phyloP scores from a whole-genome alignment of 192 early-diverging fungal species.

The Thamnidium elegans region DNA sequence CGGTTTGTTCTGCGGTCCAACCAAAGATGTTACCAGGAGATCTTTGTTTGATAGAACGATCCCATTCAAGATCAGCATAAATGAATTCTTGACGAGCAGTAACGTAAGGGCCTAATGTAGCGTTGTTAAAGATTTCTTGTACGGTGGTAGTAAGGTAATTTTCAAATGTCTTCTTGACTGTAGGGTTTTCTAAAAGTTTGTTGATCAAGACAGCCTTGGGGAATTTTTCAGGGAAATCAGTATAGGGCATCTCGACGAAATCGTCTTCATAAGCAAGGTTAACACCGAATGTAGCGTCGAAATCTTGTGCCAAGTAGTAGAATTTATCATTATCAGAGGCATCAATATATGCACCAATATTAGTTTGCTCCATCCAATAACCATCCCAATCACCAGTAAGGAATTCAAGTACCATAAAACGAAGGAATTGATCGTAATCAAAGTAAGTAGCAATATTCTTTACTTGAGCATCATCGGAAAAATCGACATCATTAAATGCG shows the following conservation, averaged over 20 bases:
- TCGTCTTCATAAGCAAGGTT: conserved; percentile 26
- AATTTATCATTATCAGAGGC: conserved; percentile 34
- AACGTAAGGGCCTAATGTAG: conserved; percentile 38
- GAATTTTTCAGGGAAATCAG: conserved; percentile 29
- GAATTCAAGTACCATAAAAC: conserved; percentile 52
- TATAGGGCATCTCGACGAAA: conserved; percentile 37
- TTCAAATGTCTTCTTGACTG: conserved; percentile 32
- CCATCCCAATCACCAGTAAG: conserved; percentile 48
- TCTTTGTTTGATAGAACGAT: conserved; percentile 42
- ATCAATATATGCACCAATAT: conserved; percentile 46
- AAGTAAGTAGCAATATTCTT: conserved; percentile 30
- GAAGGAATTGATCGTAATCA: conserved; percentile 40
- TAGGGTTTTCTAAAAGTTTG: conserved; percentile 40
- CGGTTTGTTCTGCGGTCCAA: conserved; percentile 38
- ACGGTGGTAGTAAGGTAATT: conserved; percentile 43
- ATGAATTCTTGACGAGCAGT: conserved; percentile 40
- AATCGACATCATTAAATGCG: conserved; percentile 23
- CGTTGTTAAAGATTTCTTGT: conserved; percentile 44
- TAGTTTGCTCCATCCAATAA: conserved; percentile 46
- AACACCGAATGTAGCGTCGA: conserved; percentile 51
- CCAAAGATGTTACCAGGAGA: conserved; percentile 44
- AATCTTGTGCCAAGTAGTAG: conserved; percentile 47
- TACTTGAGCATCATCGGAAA: conserved; percentile 32
- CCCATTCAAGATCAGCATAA: conserved; percentile 43
- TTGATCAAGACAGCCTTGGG: conserved; percentile 44